Evolutionary conservation across 345 rosid species (phyloP).

Genomic region (Balakata baccata): DNA sequence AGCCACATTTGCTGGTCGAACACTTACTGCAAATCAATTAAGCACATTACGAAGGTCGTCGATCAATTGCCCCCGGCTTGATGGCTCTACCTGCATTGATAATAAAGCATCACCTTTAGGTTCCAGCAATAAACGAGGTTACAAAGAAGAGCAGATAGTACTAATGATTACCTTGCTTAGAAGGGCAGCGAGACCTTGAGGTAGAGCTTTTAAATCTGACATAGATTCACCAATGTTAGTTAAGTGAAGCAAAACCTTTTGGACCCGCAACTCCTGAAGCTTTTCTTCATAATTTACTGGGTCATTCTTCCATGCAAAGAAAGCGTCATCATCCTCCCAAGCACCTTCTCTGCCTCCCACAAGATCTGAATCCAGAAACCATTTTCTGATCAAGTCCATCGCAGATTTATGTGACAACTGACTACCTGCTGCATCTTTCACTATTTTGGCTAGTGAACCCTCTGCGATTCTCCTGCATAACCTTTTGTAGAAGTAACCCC

Average conservation of each 20-base stretch:
- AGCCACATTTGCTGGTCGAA: neutral
- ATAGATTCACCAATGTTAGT: conserved; percentile 60
- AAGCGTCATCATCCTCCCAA: conserved; percentile 76
- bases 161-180: conserved; percentile 65
- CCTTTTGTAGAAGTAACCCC: conserved; percentile 69
- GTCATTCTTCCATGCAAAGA: conserved; percentile 77
- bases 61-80: conserved; percentile 46
- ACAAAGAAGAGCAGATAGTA: conserved; percentile 8
- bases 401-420: conserved; percentile 63
- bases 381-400: conserved; percentile 55
- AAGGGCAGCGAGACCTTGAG: conserved; percentile 82
- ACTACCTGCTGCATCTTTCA: conserved; percentile 67
- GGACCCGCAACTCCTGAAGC: conserved; percentile 66
- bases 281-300: conserved; percentile 52
- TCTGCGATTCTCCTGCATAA: conserved; percentile 71
- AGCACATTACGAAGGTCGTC: conserved; percentile 60
- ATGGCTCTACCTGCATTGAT: conserved; percentile 75
- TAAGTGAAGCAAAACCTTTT: conserved; percentile 66
- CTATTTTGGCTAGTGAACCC: conserved; percentile 54
- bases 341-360: conserved; percentile 55
- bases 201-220: conserved; percentile 74
- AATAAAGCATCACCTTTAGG: conserved; percentile 22
- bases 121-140: conserved; percentile 8
- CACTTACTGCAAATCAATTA: conserved; percentile 26
- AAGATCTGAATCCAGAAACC: conserved; percentile 67